Evolutionary conservation across 306 rosid species (phyloP).

Genomic region (Glycine soja): DNA sequence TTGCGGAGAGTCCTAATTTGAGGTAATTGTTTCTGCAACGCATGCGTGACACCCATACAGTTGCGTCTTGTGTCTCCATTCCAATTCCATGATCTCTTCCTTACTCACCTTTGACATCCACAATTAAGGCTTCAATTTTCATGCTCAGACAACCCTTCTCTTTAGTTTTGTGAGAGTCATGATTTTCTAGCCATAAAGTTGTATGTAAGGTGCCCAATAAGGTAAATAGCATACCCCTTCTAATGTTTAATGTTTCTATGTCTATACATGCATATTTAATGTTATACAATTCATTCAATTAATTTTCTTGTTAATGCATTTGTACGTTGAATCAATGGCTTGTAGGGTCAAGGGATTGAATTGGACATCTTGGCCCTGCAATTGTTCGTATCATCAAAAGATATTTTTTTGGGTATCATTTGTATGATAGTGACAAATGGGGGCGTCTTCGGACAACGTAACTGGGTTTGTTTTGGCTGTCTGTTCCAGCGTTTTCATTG

Average conservation of each 20-base stretch:
- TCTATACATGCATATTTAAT: too few species aligned
- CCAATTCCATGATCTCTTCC: neutral
- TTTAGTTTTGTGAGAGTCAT: slow-evolving; percentile 17
- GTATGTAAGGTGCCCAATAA: slow-evolving; percentile 55
- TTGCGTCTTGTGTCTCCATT: slow-evolving; percentile 37
- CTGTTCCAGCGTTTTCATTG: slow-evolving; percentile 89
- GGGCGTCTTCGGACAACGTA: slow-evolving; percentile 69
- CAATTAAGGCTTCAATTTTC: neutral
- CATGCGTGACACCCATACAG: slow-evolving; percentile 51
- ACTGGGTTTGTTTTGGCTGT: slow-evolving; percentile 80
- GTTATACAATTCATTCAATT: neutral
- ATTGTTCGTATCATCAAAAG: neutral
- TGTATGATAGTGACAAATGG: slow-evolving; percentile 60
- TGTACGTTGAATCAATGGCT: slow-evolving; percentile 16
- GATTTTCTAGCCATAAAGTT: slow-evolving; percentile 30
- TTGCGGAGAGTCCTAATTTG: slow-evolving; percentile 42
- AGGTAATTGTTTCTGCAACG: slow-evolving; percentile 27
- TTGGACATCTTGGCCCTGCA: slow-evolving; percentile 48
- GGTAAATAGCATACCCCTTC: slow-evolving; percentile 10
- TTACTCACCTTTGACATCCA: neutral
- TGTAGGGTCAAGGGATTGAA: slow-evolving; percentile 33
- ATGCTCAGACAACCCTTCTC: neutral
- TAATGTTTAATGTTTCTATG: neutral
- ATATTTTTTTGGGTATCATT: too few species aligned
- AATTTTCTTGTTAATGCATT: neutral